These are phyloP conservation scores for Blumeria hordei DNA, from an alignment of 2,329 filamentous ascomycete genomes.

Conservation along the genomic window DNA sequence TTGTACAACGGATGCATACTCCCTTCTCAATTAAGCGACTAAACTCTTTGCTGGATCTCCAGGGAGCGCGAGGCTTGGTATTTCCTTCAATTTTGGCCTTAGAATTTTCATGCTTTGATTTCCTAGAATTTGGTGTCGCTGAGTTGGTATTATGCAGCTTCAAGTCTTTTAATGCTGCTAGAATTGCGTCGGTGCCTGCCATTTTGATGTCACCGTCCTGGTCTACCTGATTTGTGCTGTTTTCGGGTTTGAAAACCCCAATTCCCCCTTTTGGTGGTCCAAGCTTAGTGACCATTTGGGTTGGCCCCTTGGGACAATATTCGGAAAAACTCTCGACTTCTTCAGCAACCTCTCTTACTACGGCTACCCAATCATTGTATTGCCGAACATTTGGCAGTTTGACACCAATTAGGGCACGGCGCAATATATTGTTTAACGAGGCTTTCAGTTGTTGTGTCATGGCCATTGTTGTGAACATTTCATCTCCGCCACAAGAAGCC, in stretches of 20 bases:
- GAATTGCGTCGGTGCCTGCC: background rate
- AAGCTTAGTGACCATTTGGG: background rate
- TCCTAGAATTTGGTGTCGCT: background rate
- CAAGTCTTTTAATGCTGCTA: background rate
- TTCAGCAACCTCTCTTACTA: background rate
- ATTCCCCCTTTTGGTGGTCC: background rate
- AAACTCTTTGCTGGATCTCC: background rate
- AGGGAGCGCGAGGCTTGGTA: background rate
- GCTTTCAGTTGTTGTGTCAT: background rate
- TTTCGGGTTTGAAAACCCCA: background rate
- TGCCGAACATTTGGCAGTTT: background rate
- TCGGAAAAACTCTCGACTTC: background rate
- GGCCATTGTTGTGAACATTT: background rate
- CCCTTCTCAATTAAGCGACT: background rate
- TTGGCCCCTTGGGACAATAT: background rate
- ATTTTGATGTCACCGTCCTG: background rate
- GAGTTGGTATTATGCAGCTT: background rate
- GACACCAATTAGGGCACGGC: background rate
- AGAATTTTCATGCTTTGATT: background rate
- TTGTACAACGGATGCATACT: background rate
- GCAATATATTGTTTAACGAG: background rate
- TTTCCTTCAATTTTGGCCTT: background rate
- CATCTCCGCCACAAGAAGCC: background rate
- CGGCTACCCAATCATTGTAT: background rate
- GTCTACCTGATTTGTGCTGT: background rate